A percentile compares a stretch with the other conserved stretches of the same genome.
Evolutionary conservation across 306 rosid species (phyloP).

Genomic region (Pueraria montana): DNA sequence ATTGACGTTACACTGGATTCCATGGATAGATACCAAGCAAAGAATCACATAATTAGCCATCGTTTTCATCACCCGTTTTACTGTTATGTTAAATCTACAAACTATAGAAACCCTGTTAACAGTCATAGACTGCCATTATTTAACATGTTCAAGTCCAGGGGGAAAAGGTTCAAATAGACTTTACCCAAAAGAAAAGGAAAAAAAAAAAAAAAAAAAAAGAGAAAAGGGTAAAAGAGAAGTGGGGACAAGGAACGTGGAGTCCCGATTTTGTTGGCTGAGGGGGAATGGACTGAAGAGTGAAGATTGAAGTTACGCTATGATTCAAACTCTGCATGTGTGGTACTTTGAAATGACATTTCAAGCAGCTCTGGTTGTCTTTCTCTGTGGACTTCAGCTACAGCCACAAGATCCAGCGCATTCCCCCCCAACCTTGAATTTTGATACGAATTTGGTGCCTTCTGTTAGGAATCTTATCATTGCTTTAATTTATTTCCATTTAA

Average conservation of each 20-base stretch:
- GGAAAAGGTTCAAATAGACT: background rate
- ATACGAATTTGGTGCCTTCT: background rate
- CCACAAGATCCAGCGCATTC: constrained; percentile 61
- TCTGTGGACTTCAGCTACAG: constrained; percentile 36
- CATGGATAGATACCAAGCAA: constrained; percentile 1
- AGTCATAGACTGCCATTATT: background rate
- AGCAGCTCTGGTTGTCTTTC: constrained; percentile 28
- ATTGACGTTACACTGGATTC: constrained; percentile 33
- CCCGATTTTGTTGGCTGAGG: constrained; percentile 52
- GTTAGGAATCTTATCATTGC: background rate
- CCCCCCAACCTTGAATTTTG: constrained; percentile 34
- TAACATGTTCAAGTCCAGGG: background rate
- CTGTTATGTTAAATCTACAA: constrained; percentile 10
- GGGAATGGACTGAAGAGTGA: background rate
- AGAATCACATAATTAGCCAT: constrained; percentile 13
- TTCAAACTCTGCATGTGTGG: constrained; percentile 54
- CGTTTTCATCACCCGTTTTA: constrained; percentile 30
- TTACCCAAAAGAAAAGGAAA: background rate
- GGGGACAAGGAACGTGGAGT: constrained; percentile 49
- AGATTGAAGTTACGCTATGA: constrained; percentile 51
- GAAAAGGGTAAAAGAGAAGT: background rate
- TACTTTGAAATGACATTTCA: constrained; percentile 79
- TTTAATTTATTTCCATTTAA: background rate
- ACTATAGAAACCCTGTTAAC: background rate
- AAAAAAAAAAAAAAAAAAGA: background rate